Percentiles rank a stretch among this genome's conserved stretches.
Evolutionary conservation across 208 protist genomes (phyloP).

Genomic region (Acanthamoeba lenticulata): DNA sequence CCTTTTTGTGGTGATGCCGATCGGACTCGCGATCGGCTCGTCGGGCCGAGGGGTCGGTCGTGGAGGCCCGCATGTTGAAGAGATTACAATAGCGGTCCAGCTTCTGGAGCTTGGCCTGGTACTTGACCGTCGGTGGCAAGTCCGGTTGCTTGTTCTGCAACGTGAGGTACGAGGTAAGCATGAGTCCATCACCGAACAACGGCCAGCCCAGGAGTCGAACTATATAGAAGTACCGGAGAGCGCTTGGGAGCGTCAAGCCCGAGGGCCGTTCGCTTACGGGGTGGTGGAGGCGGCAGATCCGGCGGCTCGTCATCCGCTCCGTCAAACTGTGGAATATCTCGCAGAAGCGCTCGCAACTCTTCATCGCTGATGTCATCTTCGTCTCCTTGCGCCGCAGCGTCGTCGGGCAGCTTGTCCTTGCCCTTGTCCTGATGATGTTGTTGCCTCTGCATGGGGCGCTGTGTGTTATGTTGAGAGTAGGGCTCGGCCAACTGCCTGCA

Average conservation of each 20-base stretch:
- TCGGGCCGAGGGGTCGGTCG: background rate
- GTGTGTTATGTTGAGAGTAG: background rate
- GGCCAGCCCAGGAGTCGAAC: background rate
- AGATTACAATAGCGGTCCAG: conserved; percentile 51
- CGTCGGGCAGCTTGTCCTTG: background rate
- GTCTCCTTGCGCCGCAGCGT: background rate
- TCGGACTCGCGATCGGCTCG: background rate
- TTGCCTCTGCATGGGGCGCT: background rate
- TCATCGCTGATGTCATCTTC: conserved; percentile 14
- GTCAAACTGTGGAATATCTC: conserved; percentile 44
- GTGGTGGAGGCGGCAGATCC: background rate
- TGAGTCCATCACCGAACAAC: background rate
- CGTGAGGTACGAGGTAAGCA: background rate
- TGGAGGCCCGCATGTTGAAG: conserved; percentile 8
- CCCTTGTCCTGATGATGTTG: background rate
- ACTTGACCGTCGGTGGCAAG: conserved; percentile 44
- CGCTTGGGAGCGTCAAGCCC: conserved; percentile 5
- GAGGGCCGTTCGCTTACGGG: background rate
- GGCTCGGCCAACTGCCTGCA: background rate
- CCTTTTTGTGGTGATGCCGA: too few species aligned
- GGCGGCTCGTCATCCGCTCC: background rate
- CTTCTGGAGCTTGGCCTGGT: conserved; percentile 55
- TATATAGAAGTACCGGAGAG: background rate
- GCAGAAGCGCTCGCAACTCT: background rate
- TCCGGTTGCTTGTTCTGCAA: conserved; percentile 33